phyloP scores from a whole-genome alignment of 305 asterid genomes.

The Solanum aculeatissimum region DNA sequence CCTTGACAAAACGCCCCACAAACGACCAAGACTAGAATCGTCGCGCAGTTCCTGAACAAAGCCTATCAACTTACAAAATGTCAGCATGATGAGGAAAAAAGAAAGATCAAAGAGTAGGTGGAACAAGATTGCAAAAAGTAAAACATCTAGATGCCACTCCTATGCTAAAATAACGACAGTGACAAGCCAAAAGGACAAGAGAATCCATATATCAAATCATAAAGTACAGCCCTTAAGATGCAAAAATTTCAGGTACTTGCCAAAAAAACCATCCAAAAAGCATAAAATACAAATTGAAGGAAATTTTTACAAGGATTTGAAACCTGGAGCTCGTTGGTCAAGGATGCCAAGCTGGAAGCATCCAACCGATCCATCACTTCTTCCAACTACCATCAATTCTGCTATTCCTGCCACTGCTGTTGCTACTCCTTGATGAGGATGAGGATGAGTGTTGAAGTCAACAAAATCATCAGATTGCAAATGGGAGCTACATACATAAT shows the following conservation, averaged over 20 bases:
- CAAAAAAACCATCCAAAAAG: neutral
- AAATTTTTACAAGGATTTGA: constrained; percentile 1
- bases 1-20: constrained; percentile 95
- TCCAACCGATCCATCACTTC: constrained; percentile 75
- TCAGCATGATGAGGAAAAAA: neutral
- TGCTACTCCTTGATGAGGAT: constrained; percentile 45
- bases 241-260: neutral
- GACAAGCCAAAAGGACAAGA: neutral
- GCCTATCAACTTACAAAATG: constrained; percentile 28
- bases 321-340: constrained; percentile 66
- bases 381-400: constrained; percentile 63
- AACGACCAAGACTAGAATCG: constrained; percentile 73
- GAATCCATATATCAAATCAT: neutral
- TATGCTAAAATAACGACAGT: constrained; percentile 1
- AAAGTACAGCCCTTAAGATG: neutral
- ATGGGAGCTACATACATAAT: constrained; percentile 46
- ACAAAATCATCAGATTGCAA: constrained; percentile 49
- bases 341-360: constrained; percentile 62
- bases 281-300: neutral
- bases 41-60: constrained; percentile 75
- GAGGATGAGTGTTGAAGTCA: constrained; percentile 40
- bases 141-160: neutral
- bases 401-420: constrained; percentile 53
- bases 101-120: neutral
- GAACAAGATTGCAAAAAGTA: neutral